Evolutionary conservation across 805 yeast species (phyloP).

Genomic region (Yarrowia keelungensis): DNA sequence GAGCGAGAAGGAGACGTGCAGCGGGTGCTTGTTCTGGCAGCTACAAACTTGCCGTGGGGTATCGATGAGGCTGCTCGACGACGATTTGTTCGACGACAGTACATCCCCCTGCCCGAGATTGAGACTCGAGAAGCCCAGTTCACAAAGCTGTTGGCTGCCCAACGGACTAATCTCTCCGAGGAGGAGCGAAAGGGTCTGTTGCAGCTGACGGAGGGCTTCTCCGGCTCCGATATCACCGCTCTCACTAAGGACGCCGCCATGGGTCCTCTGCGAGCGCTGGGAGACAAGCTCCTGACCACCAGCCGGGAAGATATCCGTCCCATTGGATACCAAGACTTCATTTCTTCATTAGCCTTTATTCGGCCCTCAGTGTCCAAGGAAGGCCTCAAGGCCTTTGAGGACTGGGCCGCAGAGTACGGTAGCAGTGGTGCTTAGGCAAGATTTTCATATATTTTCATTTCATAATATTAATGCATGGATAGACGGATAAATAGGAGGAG

Average conservation of each 20-base stretch:
- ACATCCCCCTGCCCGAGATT: conserved; percentile 90
- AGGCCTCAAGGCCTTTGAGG: conserved; percentile 78
- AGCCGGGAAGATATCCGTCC: conserved; percentile 81
- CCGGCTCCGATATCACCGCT: conserved; percentile 94
- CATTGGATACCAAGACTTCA: conserved; percentile 74
- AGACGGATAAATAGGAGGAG: conserved; percentile 15
- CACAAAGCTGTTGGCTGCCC: conserved; percentile 68
- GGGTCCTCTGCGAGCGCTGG: conserved; percentile 92
- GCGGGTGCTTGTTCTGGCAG: conserved; percentile 88
- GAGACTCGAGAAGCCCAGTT: conserved; percentile 81
- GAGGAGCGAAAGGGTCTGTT: conserved; percentile 68
- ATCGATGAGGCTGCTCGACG: conserved; percentile 97
- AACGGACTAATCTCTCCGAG: conserved; percentile 71
- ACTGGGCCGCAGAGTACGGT: conserved; percentile 88
- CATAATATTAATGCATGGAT: conserved; percentile 38
- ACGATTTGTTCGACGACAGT: conserved; percentile 87
- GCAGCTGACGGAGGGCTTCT: conserved; percentile 75
- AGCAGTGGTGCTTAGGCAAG: conserved; percentile 74
- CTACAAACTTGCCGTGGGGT: conserved; percentile 96
- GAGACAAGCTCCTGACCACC: conserved; percentile 75
- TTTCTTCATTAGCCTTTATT: conserved; percentile 74
- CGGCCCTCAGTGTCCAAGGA: conserved; percentile 88
- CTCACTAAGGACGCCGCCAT: conserved; percentile 96
- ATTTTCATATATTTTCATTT: conserved; percentile 36
- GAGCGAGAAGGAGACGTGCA: conserved; percentile 58